Base-by-base conservation (phyloP, 2,329 filamentous ascomycete genomes). In the Pseudogymnoascus destructans region DNA sequence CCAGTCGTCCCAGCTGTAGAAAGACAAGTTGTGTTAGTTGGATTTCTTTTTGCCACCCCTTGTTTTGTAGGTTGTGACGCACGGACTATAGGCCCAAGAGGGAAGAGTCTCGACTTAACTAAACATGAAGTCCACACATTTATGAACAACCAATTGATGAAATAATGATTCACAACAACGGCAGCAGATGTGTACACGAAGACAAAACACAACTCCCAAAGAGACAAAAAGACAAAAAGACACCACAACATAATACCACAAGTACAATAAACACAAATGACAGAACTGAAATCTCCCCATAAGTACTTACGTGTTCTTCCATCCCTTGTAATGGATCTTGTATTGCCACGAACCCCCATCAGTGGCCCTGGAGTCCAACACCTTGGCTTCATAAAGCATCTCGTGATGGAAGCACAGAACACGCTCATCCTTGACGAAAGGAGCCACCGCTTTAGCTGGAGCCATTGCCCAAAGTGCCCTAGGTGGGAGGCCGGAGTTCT, bases 331-430 rank as follows among this genome's bases (percentile, higher is more conserved):
- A 73, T 98, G 93, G 58, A 98, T 87, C 69, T 88, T 87, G 75
- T 95, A 98, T 70, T 89, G 83, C 69, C 83, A 90, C 32, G 86
- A 82, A 61, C 85, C 75, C 17, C 74, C 85, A 68, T 85, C 85
- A 46, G 85, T 81, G 67, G 79, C 77, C 65, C 79, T 82, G 30
- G 88, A 78, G 63, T 96, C 91, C 63, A 95, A 81, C 57, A 98
- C 85, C 74, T 97, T 97, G 64, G 93, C 93, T 73, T 98, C 93
- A 70, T 98, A 98, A 57, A 98, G 82, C 73, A 97, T 84, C 68
- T 97, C 91, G 74, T 92, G 89, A 71, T 98, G 93, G 70, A 97
- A 97, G 75, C 93, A 98, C 30, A 97, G 82, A 35, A 95, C 90
- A 69, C 87, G 89, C 76, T 98, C 93, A 69, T 97, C 90, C 78